Evolutionary conservation across 352 stramenopile species (phyloP), one percentile per base, ranked within the genome.

Genomic region (Phytophthora tentaculata): DNA sequence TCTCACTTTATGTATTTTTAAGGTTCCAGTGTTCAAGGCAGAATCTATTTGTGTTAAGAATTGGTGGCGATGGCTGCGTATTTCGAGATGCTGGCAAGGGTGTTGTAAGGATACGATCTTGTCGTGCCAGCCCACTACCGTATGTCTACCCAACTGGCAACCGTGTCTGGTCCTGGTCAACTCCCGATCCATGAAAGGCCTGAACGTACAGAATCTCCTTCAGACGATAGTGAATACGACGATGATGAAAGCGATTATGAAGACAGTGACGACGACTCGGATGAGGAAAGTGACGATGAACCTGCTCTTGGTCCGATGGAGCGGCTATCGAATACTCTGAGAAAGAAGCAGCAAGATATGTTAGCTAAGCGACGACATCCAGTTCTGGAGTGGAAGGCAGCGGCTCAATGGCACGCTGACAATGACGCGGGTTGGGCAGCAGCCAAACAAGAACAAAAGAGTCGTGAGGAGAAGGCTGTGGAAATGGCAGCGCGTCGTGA

Each of bases 301-400:
- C 56, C 44, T 9, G 41, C 28, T 24, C 29, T 73, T 68, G 45
- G 64, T 55, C 62, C 67, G 16, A 49, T 79, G 24, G 52, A 69
- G 5, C 59, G 70, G 0, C 19, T 84, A 19, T 66, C 56, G 7
- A 76, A 71, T 24, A 60, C 63, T 7, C 37, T 85, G 3, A 66
- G 59, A 20, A n/a, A 45, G 12, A 83, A 83, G 49, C 82, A 85
- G 52, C 74, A 85, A 35, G 37, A n/a, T 17, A 37, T 81, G 55
- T 58, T 89, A 41, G 74, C 80, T 17, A 62, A 72, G 32, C 74
- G 82, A 10, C 57, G 80, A 22, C 62, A 90, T 22, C 80, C 80
- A 13, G 61, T 77, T 26, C 65, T 88, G 16, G 80, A 86, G 59
- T 90, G 80, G 80, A 87, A 81, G 45, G 76, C 63, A 45, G 65